Evolutionary conservation across 495 filamentous ascomycete species (phyloP), one percentile per base, ranked within the genome.

Genomic region (Friedmanniomyces simplex): DNA sequence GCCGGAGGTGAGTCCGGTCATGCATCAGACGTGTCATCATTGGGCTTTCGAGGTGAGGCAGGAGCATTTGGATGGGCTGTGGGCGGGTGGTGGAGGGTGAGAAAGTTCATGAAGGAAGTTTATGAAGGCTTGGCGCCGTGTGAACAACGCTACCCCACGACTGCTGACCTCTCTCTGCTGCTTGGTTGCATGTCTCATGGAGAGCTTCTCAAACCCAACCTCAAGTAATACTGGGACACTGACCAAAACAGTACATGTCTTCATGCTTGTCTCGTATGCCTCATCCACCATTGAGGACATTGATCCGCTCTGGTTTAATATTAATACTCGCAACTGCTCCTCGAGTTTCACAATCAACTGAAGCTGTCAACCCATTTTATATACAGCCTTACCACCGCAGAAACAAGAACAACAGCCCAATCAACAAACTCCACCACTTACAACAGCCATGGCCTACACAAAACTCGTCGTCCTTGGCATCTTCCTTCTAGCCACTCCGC

Each of bases 1-100:
- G 46, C 56, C 47, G n/a, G 74, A 74, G 18, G 75, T 77, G 39
- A 78, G 76, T 68, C 75, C 73, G 21, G 76, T 75, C 4, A 67
- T 77, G 54, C 74, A 76, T 63, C 74, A 77, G 66, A 77, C 75
- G 6, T 77, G 73, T 41, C 72, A 74, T 61, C 74, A 78, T 57
- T 77, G 75, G 75, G 76, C 70, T 12, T 76, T 66, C 57, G 75
- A 73, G 57, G 69, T 74, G 0, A 67, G 71, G 55, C 75, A 78
- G 58, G 67, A 71, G 36, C 68, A 68, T 34, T 58, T 77, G 41
- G 75, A 77, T 63, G 63, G 60, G 25, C 72, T 70, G 54, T 77
- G 75, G 75, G 65, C 54, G 25, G 22, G 34, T 25, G 34, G 32
- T 11, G 51, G 34, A n/a, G 1, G 51, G 24, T 54, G 51, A 43